Evolutionary conservation across 352 stramenopile species (phyloP), one percentile per base, ranked within the genome.

Genomic region (Pythium utonaiense): DNA sequence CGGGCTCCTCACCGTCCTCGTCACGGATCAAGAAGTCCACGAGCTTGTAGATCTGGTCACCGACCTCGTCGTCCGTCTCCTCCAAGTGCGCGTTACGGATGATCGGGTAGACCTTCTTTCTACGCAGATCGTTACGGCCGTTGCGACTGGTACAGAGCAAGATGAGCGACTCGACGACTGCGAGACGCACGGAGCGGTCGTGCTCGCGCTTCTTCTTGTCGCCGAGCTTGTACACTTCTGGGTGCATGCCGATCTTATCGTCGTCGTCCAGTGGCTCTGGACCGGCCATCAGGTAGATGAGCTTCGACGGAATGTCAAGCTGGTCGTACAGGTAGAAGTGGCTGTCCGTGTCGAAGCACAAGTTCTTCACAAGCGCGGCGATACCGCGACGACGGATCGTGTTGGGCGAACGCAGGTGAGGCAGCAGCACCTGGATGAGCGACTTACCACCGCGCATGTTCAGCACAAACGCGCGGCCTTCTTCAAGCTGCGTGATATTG

Each of bases 241-340:
- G 79, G 66, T 90, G 80, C 83, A 93, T 91, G 30, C 83, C 83
- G 28, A 88, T 47, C 69, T 89, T 91, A 31, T 95, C 86, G 16
- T 93, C 82, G 30, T 77, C 75, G 57, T 93, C 82, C 3, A 95
- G 68, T 10, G 78, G 67, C 53, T 95, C 86, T 0, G 86, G 86
- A 13, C 86, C 86, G 12, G 79, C 76, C 14, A 95, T 70, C 55
- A 91, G 52, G 17, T 81, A 83, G 59, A 87, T 81, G 66, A 93
- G 77, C 64, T 93, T 85, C n/a, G 74, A 83, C 24, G 84, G 80
- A 12, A 95, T 67, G 55, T 95, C 84, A 51, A 95, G 53, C 54
- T 92, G 82, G 53, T 95, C 85, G 67, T 92, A 95, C 24, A 95
- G 68, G 57, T 88, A 93, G 53, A 95, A 95, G 66, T 95, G 85